Base-by-base conservation (phyloP, 73 alveolate genomes). In the Blepharisma japonicum region DNA sequence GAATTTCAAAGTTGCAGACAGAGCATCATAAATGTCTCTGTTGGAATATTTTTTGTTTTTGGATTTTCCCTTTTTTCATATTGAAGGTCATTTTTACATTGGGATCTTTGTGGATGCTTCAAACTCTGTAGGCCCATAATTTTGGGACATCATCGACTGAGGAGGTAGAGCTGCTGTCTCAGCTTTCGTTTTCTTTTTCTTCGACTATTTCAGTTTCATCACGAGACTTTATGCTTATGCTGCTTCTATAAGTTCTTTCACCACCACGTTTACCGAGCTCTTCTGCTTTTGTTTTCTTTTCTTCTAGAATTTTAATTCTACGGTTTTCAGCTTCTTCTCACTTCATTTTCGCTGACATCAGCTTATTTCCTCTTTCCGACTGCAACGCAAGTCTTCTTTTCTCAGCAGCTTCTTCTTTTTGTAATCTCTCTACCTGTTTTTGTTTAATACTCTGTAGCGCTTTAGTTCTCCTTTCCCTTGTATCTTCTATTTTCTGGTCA, bases 1-100 rank as follows among this genome's bases (percentile, higher is more conserved):
- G 78, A 83, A 66, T 4, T 71, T 80, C 50, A 87, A 54, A 56
- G 45, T 20, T 78, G 56, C 55, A 78, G 48, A 49, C 77, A 45
- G 80, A 78, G 20, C 66, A 78, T 68, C 85, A 78, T 45, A 18
- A 45, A 46, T 7, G 7, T 46, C 70, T 66, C 55, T 55, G 38
- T 5, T 9, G 45, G 38, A 42, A 32, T 45, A 49, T 68, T 77
- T 21, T 48, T 53, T n/a, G 18, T 23, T 55, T 77, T 47, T 14
- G 7, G 9, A n/a, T 55, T 77, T 55, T 9, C 4, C 42, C 45
- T 56, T 25, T 71, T 47, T 20, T 71, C 71, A 14, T 53, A 2
- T 48, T 61, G 21, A 11, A 32, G 5, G 32, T 14, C 71, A 18
- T 18, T 32, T 56, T n/a, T 66, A 20, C 68, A 9, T 27, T 9